Evolutionary conservation across 352 stramenopile genomes (phyloP), one percentile per base, ranked within the genome.

Genomic region (Pythium pectinolyticum): DNA sequence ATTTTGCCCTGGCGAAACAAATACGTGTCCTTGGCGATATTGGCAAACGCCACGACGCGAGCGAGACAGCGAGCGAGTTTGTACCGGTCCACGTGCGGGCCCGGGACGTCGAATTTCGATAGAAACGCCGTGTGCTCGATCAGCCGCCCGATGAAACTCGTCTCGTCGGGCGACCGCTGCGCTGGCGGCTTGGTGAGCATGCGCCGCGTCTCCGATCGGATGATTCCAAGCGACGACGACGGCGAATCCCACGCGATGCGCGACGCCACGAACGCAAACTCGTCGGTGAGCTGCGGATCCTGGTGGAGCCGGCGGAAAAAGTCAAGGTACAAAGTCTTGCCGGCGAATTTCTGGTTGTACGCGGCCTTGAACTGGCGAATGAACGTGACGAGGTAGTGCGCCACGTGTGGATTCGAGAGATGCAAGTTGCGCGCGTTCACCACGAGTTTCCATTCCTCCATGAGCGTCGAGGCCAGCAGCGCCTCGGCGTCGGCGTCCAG

Each of bases 331-430:
- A 89, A 55, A 5, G 79, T 92, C 65, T 88, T 88, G 17, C 84
- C 84, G 32, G 78, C 75, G 51, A 92, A 90, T 46, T 90, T 90
- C 34, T 89, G 75, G 47, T 82, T 83, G 58, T 91, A 90, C 2
- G 80, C 77, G 6, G 75, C 72, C 51, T 94, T 90, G 51, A 94
- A 94, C 57, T 86, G 78, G 55, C 86, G 79, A 20, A 94, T 85
- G 66, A 92, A 89, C 3, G 68, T 86, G 47, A 88, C 73, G 15
- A 94, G 68, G 69, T 90, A 72, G 24, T 81, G 75, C 8, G 84
- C 76, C 2, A 94, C 82, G 7, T 75, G 58, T 3, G 84, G 82
- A 40, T 94, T 94, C 5, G 80, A 80, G 15, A 89, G 59, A 27
- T 87, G 78, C 25, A 91, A 35, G 25, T 86, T 80, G 28, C 76